Percentiles rank a stretch among this genome's conserved stretches.
These are phyloP conservation scores for Biancaea sappan DNA, from an alignment of 306 rosid species.

Conservation along the genomic window DNA sequence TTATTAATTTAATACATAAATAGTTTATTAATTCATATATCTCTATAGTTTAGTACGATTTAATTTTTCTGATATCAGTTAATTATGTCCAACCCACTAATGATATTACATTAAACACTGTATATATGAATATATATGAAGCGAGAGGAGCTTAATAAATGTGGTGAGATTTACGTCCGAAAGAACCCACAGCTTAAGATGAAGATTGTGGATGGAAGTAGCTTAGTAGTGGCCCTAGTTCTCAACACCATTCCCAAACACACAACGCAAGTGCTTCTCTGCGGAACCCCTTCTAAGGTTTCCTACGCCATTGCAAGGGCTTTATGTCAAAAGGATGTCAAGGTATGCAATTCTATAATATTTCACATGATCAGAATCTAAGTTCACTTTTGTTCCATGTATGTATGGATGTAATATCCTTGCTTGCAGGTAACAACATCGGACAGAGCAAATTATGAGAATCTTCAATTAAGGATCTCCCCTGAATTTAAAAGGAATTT, in stretches of 20 bases:
- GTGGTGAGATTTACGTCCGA: conserved; percentile 59
- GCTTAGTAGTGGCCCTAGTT: conserved; percentile 63
- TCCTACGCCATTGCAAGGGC: conserved; percentile 56
- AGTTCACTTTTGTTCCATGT: not conserved
- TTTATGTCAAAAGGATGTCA: conserved; percentile 59
- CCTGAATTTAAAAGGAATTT: conserved; percentile 34
- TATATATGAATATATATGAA: conserved; percentile 21
- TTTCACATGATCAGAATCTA: not conserved
- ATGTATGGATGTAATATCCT: not conserved
- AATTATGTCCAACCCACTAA: too few species aligned
- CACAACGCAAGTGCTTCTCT: conserved; percentile 54
- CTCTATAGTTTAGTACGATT: too few species aligned
- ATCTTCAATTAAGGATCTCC: conserved; percentile 46
- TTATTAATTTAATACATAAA: not conserved
- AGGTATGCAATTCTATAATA: conserved; percentile 42
- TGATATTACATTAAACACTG: not conserved
- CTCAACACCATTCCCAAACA: conserved; percentile 63
- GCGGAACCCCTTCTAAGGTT: conserved; percentile 62
- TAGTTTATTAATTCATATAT: too few species aligned
- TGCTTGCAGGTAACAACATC: conserved; percentile 51
- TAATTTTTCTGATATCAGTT: too few species aligned
- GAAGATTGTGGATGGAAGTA: conserved; percentile 81
- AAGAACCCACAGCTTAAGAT: conserved; percentile 58
- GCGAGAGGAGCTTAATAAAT: conserved; percentile 63
- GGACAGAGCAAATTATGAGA: conserved; percentile 43